Evolutionary conservation across 2,329 filamentous ascomycete species (phyloP).

Genomic region (Trichoderma sp.): DNA sequence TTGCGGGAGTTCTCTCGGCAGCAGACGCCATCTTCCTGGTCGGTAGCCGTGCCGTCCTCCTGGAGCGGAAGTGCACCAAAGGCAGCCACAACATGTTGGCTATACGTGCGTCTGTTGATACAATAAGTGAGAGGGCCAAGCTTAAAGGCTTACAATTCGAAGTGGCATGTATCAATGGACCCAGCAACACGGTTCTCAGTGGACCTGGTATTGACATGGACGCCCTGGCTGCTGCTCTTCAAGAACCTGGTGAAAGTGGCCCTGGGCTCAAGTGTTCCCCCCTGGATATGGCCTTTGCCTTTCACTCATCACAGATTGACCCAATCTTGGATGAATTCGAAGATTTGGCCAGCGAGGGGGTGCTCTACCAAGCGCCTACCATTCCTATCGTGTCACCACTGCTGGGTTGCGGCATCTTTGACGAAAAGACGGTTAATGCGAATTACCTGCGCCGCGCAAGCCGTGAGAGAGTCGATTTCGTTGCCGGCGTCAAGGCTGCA

Average conservation of each 20-base stretch:
- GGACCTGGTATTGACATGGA: constrained; percentile 20
- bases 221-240: background rate
- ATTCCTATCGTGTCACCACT: constrained; percentile 67
- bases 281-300: constrained; percentile 51
- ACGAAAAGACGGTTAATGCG: background rate
- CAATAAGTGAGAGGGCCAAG: background rate
- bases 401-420: constrained; percentile 27
- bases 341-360: constrained; percentile 34
- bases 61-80: constrained; percentile 51
- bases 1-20: constrained; percentile 60
- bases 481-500: background rate
- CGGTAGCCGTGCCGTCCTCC: constrained; percentile 54
- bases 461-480: background rate
- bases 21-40: constrained; percentile 61
- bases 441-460: background rate
- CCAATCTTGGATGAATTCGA: constrained; percentile 58
- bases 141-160: constrained; percentile 29
- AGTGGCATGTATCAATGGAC: constrained; percentile 58
- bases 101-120: constrained; percentile 27
- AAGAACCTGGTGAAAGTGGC: too few species aligned
- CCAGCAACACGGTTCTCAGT: constrained; percentile 54
- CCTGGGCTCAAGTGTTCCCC: constrained; percentile 27
- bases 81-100: constrained; percentile 36
- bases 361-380: constrained; percentile 38
- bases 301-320: constrained; percentile 53